These are phyloP conservation scores for Mimosa pudica DNA, from an alignment of 306 rosid genomes.

Conservation along the genomic window DNA sequence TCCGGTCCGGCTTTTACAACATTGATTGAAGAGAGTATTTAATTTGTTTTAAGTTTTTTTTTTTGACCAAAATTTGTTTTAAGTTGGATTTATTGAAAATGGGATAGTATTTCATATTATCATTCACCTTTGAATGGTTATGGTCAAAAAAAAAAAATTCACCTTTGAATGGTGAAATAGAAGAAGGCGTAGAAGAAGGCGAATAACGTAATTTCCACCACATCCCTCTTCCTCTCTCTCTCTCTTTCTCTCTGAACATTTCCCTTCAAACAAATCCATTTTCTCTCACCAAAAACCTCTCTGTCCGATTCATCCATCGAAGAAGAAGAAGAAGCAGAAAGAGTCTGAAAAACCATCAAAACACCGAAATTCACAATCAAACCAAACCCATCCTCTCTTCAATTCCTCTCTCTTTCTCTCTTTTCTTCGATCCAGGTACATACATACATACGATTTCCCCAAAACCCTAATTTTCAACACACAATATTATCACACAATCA, in stretches of 20 bases:
- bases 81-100: too few relatives aligned
- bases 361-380: not conserved
- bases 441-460: not conserved
- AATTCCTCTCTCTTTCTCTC: constrained; percentile 30
- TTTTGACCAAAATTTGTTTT: too few relatives aligned
- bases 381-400: constrained; percentile 9
- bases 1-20: too few relatives aligned
- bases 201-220: constrained; percentile 31
- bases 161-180: not conserved
- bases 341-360: constrained; percentile 9
- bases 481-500: constrained; percentile 21
- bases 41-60: too few relatives aligned
- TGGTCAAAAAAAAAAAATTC: too few relatives aligned
- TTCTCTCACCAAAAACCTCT: constrained; percentile 23
- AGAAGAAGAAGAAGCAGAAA: constrained; percentile 4
- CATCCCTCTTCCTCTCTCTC: not conserved
- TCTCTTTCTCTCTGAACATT: constrained; percentile 4
- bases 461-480: constrained; percentile 52
- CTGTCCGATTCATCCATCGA: constrained; percentile 51
- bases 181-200: constrained; percentile 32
- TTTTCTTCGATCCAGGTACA: constrained; percentile 51
- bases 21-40: too few relatives aligned
- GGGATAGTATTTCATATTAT: too few relatives aligned
- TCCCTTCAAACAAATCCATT: constrained; percentile 37
- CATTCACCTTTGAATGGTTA: not conserved